A percentile compares a stretch with the other conserved stretches of the same genome.
Evolutionary conservation across 2,329 filamentous ascomycete species (phyloP).

Genomic region (Trichoderma oligosporum): DNA sequence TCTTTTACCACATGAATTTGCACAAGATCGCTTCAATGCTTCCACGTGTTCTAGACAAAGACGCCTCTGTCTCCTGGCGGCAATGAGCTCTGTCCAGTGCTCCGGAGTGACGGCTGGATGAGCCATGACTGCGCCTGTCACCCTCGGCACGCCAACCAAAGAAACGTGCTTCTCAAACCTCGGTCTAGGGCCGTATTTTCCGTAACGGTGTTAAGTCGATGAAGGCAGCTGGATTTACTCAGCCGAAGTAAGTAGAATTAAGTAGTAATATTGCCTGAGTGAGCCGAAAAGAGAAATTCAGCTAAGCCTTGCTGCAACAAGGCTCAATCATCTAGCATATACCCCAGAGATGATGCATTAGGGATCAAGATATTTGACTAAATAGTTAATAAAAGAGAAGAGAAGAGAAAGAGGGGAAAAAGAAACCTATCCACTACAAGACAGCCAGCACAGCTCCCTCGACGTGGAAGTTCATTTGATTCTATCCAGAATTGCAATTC

Average conservation of each 20-base stretch:
- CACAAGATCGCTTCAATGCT: slow-evolving; percentile 42
- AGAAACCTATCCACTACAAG: neutral
- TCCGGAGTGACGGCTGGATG: slow-evolving; percentile 31
- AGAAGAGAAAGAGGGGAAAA: neutral
- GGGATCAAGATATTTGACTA: no score
- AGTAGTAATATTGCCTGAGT: neutral
- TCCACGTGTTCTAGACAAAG: slow-evolving; percentile 42
- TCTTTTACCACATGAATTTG: slow-evolving; percentile 40
- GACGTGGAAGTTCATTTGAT: no score
- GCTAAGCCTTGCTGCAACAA: no score
- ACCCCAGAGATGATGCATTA: no score
- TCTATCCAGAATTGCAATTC: neutral
- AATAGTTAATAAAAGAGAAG: neutral
- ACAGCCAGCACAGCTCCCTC: no score
- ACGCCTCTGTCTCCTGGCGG: slow-evolving; percentile 31
- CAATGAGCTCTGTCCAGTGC: slow-evolving; percentile 39
- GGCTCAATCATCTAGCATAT: no score
- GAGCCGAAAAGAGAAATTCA: slow-evolving; percentile 6
- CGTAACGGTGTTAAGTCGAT: no score
- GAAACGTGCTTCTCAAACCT: neutral
- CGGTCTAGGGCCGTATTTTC: no score
- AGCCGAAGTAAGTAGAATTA: neutral
- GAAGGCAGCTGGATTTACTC: neutral
- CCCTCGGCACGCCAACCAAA: neutral
- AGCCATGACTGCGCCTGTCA: neutral